These are phyloP conservation scores for Eucalyptus viminalis DNA, from an alignment of 345 rosid species.

Conservation along the genomic window DNA sequence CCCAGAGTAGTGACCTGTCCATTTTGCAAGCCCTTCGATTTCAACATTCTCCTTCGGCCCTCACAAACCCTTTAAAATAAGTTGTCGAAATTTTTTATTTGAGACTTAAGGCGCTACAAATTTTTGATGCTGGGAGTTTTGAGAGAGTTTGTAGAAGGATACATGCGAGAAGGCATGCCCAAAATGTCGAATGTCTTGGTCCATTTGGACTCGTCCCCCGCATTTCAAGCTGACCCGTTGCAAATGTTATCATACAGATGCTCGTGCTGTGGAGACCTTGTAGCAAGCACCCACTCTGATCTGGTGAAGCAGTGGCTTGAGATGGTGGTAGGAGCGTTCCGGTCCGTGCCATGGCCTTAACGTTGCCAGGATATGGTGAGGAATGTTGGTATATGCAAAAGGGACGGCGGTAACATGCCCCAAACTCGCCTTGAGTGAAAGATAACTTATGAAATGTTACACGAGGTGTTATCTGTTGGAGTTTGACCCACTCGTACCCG, in stretches of 20 bases:
- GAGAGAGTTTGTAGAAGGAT: neutral
- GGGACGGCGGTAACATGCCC: neutral
- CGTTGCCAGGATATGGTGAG: neutral
- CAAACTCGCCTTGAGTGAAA: neutral
- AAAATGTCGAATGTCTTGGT: neutral
- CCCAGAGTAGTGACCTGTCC: neutral
- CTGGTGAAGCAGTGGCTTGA: neutral
- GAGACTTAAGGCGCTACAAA: neutral
- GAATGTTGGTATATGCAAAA: neutral
- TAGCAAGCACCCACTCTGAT: neutral
- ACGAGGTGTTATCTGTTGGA: neutral
- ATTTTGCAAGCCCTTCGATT: neutral
- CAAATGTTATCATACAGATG: neutral
- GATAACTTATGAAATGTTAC: neutral
- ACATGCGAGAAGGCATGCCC: neutral
- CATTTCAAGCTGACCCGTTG: neutral
- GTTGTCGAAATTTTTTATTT: too few relatives aligned
- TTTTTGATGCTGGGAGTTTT: neutral
- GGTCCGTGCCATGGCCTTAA: neutral
- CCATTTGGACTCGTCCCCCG: neutral
- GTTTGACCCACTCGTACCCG: neutral
- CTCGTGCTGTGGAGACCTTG: neutral
- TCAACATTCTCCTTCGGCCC: neutral
- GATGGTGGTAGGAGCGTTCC: neutral
- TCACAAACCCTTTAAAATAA: neutral